Evolutionary conservation across 2,329 filamentous ascomycete species (phyloP).

Genomic region (Fusarium transvaalense): DNA sequence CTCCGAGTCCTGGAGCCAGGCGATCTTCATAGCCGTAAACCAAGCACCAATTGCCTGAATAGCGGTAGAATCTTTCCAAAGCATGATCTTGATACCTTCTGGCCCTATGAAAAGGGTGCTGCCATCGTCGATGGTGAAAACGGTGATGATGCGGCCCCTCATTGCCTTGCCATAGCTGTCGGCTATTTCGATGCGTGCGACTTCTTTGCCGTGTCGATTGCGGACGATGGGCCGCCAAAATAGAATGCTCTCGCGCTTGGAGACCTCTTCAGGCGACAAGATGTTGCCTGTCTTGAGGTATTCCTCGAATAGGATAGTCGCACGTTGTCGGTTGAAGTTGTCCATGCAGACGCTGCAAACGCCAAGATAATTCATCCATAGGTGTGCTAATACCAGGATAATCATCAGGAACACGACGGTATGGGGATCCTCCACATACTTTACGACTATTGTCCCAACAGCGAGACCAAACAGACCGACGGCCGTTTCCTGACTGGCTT

Average conservation of each 20-base stretch:
- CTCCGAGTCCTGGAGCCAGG: conserved; percentile 48
- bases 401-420: conserved; percentile 82
- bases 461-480: conserved; percentile 91
- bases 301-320: conserved; percentile 78
- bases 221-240: conserved; percentile 53
- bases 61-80: conserved; percentile 50
- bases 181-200: conserved; percentile 58
- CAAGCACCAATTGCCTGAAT: conserved; percentile 53
- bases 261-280: conserved; percentile 74
- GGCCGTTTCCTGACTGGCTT: conserved; percentile 94
- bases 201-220: conserved; percentile 46
- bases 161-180: conserved; percentile 57
- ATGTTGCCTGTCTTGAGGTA: conserved; percentile 64
- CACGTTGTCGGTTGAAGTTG: conserved; percentile 86
- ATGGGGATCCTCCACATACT: conserved; percentile 75
- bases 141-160: conserved; percentile 34
- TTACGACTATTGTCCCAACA: conserved; percentile 83
- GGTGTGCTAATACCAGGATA: conserved; percentile 78
- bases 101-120: conserved; percentile 51
- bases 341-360: conserved; percentile 87
- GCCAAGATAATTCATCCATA: conserved; percentile 87
- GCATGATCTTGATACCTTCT: conserved; percentile 53
- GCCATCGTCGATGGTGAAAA: conserved; percentile 49
- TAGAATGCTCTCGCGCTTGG: conserved; percentile 74
- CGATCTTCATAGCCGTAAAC: conserved; percentile 55